phyloP scores from a whole-genome alignment of 2,329 filamentous ascomycete species.

The Endocalyx cinctus region DNA sequence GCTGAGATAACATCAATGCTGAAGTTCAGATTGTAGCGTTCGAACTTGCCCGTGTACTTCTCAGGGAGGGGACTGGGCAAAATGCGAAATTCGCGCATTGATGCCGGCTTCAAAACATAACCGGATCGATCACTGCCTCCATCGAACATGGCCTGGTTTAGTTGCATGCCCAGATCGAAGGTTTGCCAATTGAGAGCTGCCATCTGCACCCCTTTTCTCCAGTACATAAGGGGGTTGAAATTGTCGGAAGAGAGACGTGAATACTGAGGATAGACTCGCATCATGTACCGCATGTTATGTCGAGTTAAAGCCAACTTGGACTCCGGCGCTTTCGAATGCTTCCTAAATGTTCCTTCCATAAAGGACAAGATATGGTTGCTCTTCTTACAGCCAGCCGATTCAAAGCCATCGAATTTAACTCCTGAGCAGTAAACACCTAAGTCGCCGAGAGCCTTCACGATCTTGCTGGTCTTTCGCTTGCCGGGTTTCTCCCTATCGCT shows the following conservation, averaged over 20 bases:
- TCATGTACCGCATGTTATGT: constrained; percentile 88
- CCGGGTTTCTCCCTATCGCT: constrained; percentile 52
- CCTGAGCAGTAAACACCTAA: constrained; percentile 73
- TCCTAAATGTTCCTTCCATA: constrained; percentile 82
- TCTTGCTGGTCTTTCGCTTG: constrained; percentile 74
- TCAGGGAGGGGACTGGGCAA: constrained; percentile 51
- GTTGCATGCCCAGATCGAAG: constrained; percentile 89
- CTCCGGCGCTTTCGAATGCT: constrained; percentile 69
- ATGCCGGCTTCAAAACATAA: constrained; percentile 88
- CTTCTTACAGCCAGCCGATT: constrained; percentile 70
- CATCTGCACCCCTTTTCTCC: constrained; percentile 96
- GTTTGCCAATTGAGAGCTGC: constrained; percentile 98
- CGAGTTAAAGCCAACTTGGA: constrained; percentile 75
- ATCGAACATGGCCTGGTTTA: constrained; percentile 97
- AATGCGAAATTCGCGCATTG: constrained; percentile 69
- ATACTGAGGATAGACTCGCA: constrained; percentile 88
- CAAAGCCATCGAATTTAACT: constrained; percentile 81
- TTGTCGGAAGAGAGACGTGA: constrained; percentile 83
- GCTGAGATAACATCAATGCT: constrained; percentile 87
- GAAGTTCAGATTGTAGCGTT: constrained; percentile 79
- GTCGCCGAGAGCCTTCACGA: constrained; percentile 74
- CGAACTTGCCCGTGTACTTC: constrained; percentile 57
- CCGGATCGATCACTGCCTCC: constrained; percentile 81
- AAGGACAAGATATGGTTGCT: constrained; percentile 97
- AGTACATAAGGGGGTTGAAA: constrained; percentile 89